phyloP scores from a whole-genome alignment of 495 filamentous ascomycete genomes.

The Podospora australis region DNA sequence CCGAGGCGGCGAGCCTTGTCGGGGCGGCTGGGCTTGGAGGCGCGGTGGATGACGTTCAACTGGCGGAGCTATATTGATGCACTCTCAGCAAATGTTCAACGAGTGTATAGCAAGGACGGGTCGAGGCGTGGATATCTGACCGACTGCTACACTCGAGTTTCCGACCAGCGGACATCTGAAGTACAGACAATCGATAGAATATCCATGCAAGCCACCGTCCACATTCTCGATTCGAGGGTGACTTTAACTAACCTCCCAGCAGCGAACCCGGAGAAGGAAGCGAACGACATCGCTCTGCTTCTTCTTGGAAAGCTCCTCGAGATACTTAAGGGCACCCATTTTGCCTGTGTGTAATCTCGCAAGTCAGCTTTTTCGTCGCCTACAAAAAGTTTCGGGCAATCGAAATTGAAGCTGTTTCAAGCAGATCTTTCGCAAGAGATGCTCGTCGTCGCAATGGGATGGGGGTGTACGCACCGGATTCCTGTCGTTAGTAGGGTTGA shows the following conservation, averaged over 20 bases:
- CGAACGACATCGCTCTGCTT: constrained; percentile 99
- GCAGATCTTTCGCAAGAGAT: background rate
- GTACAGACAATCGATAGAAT: no score
- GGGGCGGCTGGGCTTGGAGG: constrained; percentile 93
- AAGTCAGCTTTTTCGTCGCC: constrained; percentile 7
- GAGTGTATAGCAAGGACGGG: constrained; percentile 84
- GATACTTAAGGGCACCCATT: constrained; percentile 97
- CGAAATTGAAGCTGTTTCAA: constrained; percentile 4
- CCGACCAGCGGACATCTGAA: no score
- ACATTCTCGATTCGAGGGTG: constrained; percentile 31
- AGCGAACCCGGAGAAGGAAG: constrained; percentile 98
- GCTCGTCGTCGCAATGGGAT: background rate
- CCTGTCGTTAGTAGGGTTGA: constrained; percentile 32
- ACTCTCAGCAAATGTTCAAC: constrained; percentile 99
- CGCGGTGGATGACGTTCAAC: constrained; percentile 98
- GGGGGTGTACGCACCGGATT: constrained; percentile 22
- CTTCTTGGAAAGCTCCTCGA: constrained; percentile 99
- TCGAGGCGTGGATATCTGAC: no score
- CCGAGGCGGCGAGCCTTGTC: constrained; percentile 99
- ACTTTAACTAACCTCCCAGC: constrained; percentile 95
- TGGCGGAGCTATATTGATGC: constrained; percentile 98
- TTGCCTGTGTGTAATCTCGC: constrained; percentile 30
- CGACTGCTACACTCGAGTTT: no score
- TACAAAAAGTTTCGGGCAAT: constrained; percentile 8
- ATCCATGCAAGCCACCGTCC: constrained; percentile 20